Conservation (phyloP, 78 protist species). For the Emiliania huxleyi region DNA sequence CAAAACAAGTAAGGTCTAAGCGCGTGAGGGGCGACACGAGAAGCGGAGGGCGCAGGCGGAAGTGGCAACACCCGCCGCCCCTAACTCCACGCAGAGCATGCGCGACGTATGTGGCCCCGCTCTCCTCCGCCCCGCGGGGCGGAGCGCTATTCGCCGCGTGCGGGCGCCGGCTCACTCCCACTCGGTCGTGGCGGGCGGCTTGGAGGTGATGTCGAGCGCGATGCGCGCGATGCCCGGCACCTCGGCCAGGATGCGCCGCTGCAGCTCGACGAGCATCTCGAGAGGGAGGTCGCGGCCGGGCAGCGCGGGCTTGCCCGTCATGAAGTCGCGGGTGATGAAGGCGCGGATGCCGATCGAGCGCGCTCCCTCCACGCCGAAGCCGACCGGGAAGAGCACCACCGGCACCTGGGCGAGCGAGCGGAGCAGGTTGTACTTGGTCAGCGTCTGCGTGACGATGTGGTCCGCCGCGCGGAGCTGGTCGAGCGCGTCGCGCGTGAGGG, state of each 20-base stretch:
- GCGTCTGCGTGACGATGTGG: conserved; percentile 54
- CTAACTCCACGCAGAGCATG: too few relatives aligned
- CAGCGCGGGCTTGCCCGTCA: background rate
- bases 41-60: too few relatives aligned
- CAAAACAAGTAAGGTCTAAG: too few relatives aligned
- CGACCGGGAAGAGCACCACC: conserved; percentile 57
- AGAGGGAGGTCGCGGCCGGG: conserved; percentile 34
- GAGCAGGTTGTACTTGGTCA: conserved; percentile 57
- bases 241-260: background rate
- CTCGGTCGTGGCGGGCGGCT: conserved; percentile 96
- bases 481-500: conserved; percentile 55
- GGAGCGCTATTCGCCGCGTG: background rate
- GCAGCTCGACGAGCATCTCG: conserved; percentile 14
- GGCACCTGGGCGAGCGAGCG: conserved; percentile 77
- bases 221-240: conserved; percentile 25
- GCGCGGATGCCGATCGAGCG: conserved; percentile 35
- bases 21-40: too few relatives aligned
- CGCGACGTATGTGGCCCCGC: too few relatives aligned
- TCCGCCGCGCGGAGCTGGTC: conserved; percentile 80
- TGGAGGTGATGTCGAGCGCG: conserved; percentile 81
- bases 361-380: background rate
- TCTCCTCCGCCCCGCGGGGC: too few relatives aligned
- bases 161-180: conserved; percentile 70
- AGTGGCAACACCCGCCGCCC: too few relatives aligned
- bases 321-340: conserved; percentile 43